Base-by-base conservation (phyloP, 345 rosid species). In the Citrus reticulata region DNA sequence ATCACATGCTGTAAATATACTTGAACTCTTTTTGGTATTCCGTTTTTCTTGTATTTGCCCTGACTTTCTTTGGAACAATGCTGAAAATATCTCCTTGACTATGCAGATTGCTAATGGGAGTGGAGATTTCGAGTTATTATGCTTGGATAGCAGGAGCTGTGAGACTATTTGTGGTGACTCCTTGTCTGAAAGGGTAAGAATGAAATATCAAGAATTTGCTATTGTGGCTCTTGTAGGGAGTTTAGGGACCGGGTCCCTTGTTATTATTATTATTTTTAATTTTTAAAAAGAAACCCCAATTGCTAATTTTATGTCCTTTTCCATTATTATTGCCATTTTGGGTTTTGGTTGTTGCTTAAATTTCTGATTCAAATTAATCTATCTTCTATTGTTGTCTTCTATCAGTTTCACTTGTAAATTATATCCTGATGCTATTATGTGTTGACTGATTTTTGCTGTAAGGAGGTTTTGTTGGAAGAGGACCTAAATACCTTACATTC, bases 81-180 rank as follows among this genome's bases (percentile, higher is more conserved):
- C 35, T 42, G 49, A 42, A 42, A 42, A 42, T 42, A 42, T 2
- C 70, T 79, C 77, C 75, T 37, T 73, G 77, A 70, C 24, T 78
- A 81, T 77, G 72, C 89, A 90, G 93, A 83, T 87, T 68, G 84
- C 83, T 77, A 83, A 82, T 77, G 91, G 87, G 49, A 83, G 86
- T 75, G 87, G 88, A 71, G 88, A 87, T 68, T 84, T 84, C 67
- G 87, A 87, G 59, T 77, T 86, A 73, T 83, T 87, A 68, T 83
- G 87, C 88, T 82, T 86, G 84, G 88, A 86, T 64, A 76, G 86
- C 76, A 88, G 85, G 80, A 84, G 85, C 81, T 82, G 85, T 86
- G 90, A 88, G 83, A 86, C 80, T n/a, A 74, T 76, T 54, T 77
- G 78, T 65, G 86, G 83, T 60, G 82, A 70, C 76, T 85, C 87